Percentiles rank a stretch among this genome's conserved stretches.
These are phyloP conservation scores for Melanopsichium pennsylvanicum DNA, from an alignment of 1,284 basidiomycete genomes.

Conservation along the genomic window DNA sequence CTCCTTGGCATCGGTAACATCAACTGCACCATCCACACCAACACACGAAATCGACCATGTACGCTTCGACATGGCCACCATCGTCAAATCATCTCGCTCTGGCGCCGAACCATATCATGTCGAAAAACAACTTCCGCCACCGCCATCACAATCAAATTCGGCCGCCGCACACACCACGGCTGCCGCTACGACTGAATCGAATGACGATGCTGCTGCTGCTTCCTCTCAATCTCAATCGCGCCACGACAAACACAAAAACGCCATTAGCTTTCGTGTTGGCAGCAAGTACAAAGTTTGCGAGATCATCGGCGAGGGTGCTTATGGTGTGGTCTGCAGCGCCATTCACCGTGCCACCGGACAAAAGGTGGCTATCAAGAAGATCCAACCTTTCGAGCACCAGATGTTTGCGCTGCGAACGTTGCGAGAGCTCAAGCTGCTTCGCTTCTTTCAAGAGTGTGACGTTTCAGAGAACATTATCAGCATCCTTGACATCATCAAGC, in stretches of 20 bases:
- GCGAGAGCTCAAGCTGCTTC: slow-evolving; percentile 63
- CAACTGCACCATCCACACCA: slow-evolving; percentile 24
- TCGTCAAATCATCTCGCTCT: slow-evolving; percentile 16
- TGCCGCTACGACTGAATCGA: not conserved
- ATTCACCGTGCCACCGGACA: slow-evolving; percentile 65
- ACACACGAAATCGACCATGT: slow-evolving; percentile 25
- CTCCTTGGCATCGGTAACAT: slow-evolving; percentile 13
- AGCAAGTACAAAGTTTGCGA: slow-evolving; percentile 64
- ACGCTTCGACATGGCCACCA: slow-evolving; percentile 24
- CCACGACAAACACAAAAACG: slow-evolving; percentile 31
- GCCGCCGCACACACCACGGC: not conserved
- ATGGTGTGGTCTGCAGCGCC: slow-evolving; percentile 67
- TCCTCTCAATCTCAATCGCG: slow-evolving; percentile 9
- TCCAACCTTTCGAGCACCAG: slow-evolving; percentile 64
- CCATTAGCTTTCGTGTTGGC: slow-evolving; percentile 62
- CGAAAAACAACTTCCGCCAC: slow-evolving; percentile 10
- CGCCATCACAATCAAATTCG: not conserved
- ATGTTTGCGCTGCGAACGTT: slow-evolving; percentile 65
- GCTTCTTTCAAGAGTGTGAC: slow-evolving; percentile 62
- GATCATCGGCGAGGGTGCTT: slow-evolving; percentile 68
- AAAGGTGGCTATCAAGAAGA: slow-evolving; percentile 68
- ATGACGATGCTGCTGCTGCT: slow-evolving; percentile 4
- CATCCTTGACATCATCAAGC: slow-evolving; percentile 57
- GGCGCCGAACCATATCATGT: slow-evolving; percentile 11
- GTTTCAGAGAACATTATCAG: slow-evolving; percentile 62